Evolutionary conservation across 768 basidiomycete genomes (phyloP).

Genomic region (Pleurotus ostreatus): DNA sequence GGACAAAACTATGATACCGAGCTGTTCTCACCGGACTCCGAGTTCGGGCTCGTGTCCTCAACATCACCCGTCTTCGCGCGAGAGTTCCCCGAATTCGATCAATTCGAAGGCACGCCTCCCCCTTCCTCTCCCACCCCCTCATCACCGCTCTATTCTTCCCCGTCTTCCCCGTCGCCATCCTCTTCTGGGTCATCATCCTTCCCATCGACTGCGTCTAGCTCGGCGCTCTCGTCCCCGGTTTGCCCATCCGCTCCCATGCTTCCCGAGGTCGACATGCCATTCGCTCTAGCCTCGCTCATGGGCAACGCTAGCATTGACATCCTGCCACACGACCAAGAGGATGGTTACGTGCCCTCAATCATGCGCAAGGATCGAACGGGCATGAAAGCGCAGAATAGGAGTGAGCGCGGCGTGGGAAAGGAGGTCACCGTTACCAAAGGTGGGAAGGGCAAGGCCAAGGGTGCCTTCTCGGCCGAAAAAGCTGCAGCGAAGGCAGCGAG

Average conservation of each 20-base stretch:
- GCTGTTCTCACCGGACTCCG: background rate
- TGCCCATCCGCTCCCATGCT: constrained; percentile 3
- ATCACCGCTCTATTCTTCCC: background rate
- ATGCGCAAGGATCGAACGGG: constrained; percentile 2
- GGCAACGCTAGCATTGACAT: background rate
- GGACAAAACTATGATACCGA: background rate
- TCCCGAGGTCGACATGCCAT: constrained; percentile 1
- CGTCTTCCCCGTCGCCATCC: constrained; percentile 1
- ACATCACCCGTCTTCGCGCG: background rate
- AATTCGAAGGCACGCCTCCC: constrained; percentile 1
- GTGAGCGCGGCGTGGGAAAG: background rate
- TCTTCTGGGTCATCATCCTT: background rate
- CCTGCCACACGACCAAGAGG: background rate
- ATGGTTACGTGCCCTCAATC: constrained; percentile 3
- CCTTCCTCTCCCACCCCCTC: background rate
- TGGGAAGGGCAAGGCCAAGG: background rate
- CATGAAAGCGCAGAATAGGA: background rate
- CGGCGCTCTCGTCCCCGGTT: constrained; percentile 2
- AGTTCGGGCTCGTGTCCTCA: background rate
- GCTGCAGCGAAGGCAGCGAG: background rate
- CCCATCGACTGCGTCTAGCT: background rate
- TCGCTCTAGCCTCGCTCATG: background rate
- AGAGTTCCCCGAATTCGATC: constrained; percentile 3
- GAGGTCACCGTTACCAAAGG: background rate
- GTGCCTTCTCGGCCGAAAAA: background rate